Base-by-base conservation (phyloP, 768 basidiomycete genomes). In the Lactifluus piperatus region DNA sequence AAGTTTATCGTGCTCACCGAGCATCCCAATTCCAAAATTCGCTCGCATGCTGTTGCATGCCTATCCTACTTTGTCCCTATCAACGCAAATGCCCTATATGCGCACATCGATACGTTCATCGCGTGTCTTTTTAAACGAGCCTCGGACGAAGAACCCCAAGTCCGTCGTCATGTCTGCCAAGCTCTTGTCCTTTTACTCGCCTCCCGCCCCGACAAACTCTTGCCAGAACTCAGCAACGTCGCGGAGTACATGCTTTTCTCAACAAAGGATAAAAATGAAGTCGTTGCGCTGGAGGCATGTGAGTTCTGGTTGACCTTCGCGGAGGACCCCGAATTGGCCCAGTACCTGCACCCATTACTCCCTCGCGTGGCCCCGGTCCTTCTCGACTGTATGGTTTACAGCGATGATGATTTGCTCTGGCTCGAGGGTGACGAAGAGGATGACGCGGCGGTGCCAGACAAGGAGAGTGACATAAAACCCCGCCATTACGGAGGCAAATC, bases 231-330 rank as follows among this genome's bases (percentile, higher is more conserved):
- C 81, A 71, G 76, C 24, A 93, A 92, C 65, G 97, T 99, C 43
- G 94, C 95, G 27, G 93, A 97, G 71, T 99, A 97, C 73, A 98
- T 99, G 92, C 80, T 98, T 39, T 98, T 94, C 75, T 95, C 93
- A 27, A 97, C 93, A 14, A 94, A 94, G 73, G 94, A 97, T 77
- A 89, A 90, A 74, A 93, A 97, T 71, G 94, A 97, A 74, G 88
- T 86, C 62, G 95, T 93, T 54, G 94, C 95, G 2, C 79, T 99
- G 50, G 97, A 99, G 75, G 97, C 97, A 24, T 97, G 94, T 79
- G 97, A 99, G 78, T 99, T 99, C 72, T 99, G 97, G 97, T 79
- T 99, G 61, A 97, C 94, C 1, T 98, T 99, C 68, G 94, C 97
- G 16, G 97, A 99, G 71, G 93, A 97, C 65, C 85, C 85, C 39